Conservation (phyloP, 2,329 filamentous ascomycete genomes). For the Pyricularia sp. region DNA sequence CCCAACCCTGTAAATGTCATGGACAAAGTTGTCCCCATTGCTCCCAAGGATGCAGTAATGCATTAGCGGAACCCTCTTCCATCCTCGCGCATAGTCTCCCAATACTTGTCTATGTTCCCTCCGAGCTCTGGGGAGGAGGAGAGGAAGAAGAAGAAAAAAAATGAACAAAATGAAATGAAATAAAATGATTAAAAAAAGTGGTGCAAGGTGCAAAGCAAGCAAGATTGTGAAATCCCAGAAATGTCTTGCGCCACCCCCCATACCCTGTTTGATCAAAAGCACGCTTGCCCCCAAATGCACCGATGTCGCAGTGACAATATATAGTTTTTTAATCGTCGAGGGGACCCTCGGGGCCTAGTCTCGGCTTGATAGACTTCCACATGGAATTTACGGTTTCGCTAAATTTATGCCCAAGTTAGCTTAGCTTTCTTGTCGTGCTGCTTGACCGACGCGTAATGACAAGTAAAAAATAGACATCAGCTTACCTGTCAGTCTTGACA, state of each 20-base stretch:
- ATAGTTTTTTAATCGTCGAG: background rate
- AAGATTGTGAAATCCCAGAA: background rate
- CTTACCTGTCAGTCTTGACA: slow-evolving; percentile 31
- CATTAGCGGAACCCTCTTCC: background rate
- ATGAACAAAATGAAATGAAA: background rate
- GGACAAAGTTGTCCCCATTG: background rate
- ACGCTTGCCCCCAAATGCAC: background rate
- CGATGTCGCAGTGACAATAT: background rate
- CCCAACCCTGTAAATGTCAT: background rate
- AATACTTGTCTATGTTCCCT: background rate
- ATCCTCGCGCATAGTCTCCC: background rate
- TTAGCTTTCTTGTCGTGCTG: background rate
- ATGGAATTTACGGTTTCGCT: background rate
- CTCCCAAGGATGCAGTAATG: background rate
- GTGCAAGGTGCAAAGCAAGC: background rate
- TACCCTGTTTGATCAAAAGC: background rate
- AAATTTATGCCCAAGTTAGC: background rate
- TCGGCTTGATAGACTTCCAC: background rate
- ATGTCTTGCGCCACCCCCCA: background rate
- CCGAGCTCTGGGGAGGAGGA: background rate
- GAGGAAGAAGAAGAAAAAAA: background rate
- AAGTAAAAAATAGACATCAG: slow-evolving; percentile 3
- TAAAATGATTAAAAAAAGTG: background rate
- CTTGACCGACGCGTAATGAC: background rate
- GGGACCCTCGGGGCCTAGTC: background rate